Conservation (phyloP, 179 eudicot genomes). For the Patellifolia procumbens region DNA sequence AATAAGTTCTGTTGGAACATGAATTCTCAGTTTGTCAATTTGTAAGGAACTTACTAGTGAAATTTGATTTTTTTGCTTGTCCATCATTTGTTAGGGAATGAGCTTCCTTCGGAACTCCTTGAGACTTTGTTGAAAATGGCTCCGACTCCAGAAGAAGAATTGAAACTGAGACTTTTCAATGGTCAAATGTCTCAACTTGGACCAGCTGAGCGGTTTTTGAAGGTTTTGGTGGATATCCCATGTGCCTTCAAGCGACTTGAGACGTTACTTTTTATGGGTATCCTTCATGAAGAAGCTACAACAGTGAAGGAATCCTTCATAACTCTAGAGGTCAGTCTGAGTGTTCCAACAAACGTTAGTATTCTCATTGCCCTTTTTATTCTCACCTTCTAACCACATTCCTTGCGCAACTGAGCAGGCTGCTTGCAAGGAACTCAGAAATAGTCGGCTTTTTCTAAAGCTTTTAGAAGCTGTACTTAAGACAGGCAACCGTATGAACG, state of each 20-base stretch:
- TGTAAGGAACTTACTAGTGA: not conserved
- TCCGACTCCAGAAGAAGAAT: conserved; percentile 77
- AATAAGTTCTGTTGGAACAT: not conserved
- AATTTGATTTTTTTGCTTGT: conserved; percentile 1
- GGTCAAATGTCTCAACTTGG: conserved; percentile 73
- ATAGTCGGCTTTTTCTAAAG: conserved; percentile 73
- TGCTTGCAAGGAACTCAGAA: conserved; percentile 71
- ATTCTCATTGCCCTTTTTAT: not conserved
- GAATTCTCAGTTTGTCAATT: not conserved
- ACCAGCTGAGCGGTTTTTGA: conserved; percentile 79
- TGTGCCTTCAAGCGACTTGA: conserved; percentile 75
- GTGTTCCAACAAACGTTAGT: not conserved
- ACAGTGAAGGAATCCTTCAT: conserved; percentile 54
- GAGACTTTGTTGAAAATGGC: conserved; percentile 81
- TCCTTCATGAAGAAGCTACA: conserved; percentile 60
- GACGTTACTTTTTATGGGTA: conserved; percentile 60
- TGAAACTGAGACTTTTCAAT: conserved; percentile 60
- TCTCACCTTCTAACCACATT: not conserved
- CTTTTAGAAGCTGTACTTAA: conserved; percentile 87
- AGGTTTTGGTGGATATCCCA: conserved; percentile 71
- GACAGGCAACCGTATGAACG: conserved; percentile 92
- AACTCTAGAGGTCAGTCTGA: conserved; percentile 56
- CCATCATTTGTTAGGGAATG: conserved; percentile 52
- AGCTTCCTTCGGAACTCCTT: conserved; percentile 78
- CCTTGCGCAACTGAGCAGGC: conserved; percentile 40